Evolutionary conservation across 2,329 filamentous ascomycete genomes (phyloP), one percentile per base, ranked within the genome.

Genomic region (Talaromyces sp.): DNA sequence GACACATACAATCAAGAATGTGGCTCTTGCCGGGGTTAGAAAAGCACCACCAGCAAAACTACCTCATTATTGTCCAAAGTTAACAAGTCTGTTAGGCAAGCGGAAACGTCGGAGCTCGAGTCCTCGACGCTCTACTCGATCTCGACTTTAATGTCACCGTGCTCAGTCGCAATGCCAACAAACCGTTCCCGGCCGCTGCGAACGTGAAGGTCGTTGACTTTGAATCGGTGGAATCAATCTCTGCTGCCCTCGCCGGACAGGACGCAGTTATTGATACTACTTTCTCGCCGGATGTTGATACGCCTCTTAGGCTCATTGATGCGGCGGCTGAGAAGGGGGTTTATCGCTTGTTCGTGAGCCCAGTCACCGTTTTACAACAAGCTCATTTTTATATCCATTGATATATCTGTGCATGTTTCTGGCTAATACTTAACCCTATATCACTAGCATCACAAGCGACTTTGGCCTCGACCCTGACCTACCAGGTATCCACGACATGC

Each of bases 381-480:
- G 25, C 28, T 8, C 17, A 22, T 13, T 47, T 25, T 42, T 19
- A 47, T 47, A 36, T 36, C 32, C 2, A 19, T 47, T n/a, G 17
- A 47, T 47, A 25, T 22, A 47, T 47, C 3, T 22, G n/a, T 13
- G 4, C 9, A 36, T 36, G n/a, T 27, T 27, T 13, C 6, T 27
- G 19, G 44, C 19, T 27, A 51, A 51, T 51, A 39, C 15, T 39
- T 39, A 39, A 51, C 19, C 19, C 44, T 27, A 27, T 4, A 3
- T 47, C 7, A 22, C 3, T n/a, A 64, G 64, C 62, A 64, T 65
- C 4, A 64, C 62, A 19, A 65, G 64, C 17, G 64, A 65, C n/a
- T 65, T 63, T 57, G 65, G 65, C 15, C 61, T 66, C 42, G 65
- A 66, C 36, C 65, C 65, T 49, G 64, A 64, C 22, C 33, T 65